Percentiles rank a stretch among this genome's conserved stretches.
Evolutionary conservation across 2,329 filamentous ascomycete species (phyloP).

Genomic region (Paraphoma sp.): DNA sequence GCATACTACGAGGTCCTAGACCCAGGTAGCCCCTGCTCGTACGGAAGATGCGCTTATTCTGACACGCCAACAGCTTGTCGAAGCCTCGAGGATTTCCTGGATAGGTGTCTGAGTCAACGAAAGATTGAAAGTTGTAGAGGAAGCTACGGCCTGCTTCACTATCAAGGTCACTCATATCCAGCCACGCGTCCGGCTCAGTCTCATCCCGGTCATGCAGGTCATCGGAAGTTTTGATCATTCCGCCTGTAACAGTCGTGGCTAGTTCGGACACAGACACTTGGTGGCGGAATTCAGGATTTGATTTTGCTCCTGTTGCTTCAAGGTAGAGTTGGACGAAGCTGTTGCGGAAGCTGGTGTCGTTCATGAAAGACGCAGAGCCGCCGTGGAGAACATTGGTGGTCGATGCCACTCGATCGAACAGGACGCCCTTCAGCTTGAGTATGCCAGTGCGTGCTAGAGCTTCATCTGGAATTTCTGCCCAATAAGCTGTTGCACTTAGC

Average conservation of each 20-base stretch:
- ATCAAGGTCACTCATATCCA: neutral
- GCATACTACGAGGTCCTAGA: neutral
- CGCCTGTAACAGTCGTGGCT: neutral
- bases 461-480: neutral
- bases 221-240: neutral
- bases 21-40: constrained; percentile 1
- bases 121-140: neutral
- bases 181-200: neutral
- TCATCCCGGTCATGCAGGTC: neutral
- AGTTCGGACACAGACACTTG: neutral
- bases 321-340: neutral
- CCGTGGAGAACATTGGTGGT: neutral
- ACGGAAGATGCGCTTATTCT: neutral
- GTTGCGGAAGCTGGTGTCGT: neutral
- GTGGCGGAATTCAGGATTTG: neutral
- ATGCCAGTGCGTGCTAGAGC: neutral
- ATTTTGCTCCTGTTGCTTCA: neutral
- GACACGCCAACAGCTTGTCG: neutral
- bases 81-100: neutral
- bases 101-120: neutral
- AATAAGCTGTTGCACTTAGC: neutral
- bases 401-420: neutral
- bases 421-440: neutral
- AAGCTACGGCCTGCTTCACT: neutral
- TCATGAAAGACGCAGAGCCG: neutral